Evolutionary conservation across 2,329 filamentous ascomycete genomes (phyloP).

Genomic region (Fusarium bulbicola): DNA sequence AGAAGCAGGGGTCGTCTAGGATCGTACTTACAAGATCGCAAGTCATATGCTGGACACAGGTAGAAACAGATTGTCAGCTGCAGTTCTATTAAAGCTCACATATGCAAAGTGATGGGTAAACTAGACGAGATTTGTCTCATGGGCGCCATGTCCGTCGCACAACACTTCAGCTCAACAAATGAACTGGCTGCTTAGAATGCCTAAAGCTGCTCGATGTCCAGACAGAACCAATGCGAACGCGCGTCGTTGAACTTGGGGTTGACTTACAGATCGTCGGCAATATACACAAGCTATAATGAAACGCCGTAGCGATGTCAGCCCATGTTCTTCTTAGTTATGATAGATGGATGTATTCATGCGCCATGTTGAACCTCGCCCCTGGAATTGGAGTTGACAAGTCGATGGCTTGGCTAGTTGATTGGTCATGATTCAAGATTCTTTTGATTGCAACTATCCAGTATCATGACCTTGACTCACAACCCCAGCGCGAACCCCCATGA

Average conservation of each 20-base stretch:
- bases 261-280: slow-evolving; percentile 88
- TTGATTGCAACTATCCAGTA: slow-evolving; percentile 20
- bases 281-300: slow-evolving; percentile 77
- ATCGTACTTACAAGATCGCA: slow-evolving; percentile 81
- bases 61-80: slow-evolving; percentile 41
- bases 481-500: neutral
- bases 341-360: slow-evolving; percentile 18
- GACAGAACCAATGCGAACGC: slow-evolving; percentile 33
- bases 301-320: slow-evolving; percentile 48
- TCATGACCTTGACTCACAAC: slow-evolving; percentile 18
- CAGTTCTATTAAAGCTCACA: slow-evolving; percentile 25
- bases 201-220: slow-evolving; percentile 15
- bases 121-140: slow-evolving; percentile 13
- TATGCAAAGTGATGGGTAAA: slow-evolving; percentile 20
- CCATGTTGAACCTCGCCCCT: slow-evolving; percentile 7
- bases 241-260: slow-evolving; percentile 44
- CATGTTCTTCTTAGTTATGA: slow-evolving; percentile 35
- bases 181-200: slow-evolving; percentile 24
- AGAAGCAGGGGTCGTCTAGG: slow-evolving; percentile 32
- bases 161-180: slow-evolving; percentile 22
- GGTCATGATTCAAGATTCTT: slow-evolving; percentile 12
- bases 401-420: slow-evolving; percentile 19
- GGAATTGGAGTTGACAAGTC: slow-evolving; percentile 17
- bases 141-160: slow-evolving; percentile 29
- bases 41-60: slow-evolving; percentile 78